Conservation (phyloP, 495 filamentous ascomycete genomes). For the Podospora appendiculata region DNA sequence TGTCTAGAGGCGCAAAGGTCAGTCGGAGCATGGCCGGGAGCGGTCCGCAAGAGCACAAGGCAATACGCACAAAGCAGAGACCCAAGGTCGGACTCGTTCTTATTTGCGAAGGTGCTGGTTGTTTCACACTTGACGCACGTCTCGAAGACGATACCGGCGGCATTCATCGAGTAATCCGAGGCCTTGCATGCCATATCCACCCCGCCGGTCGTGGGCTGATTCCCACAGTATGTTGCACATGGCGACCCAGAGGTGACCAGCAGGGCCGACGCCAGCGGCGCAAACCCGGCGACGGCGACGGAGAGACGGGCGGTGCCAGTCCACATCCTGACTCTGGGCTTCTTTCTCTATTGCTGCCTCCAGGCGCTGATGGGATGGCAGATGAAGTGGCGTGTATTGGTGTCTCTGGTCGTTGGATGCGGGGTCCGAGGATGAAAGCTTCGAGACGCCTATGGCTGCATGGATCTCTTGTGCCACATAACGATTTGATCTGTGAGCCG, state of each 20-base stretch:
- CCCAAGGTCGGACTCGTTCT: constrained; percentile 27
- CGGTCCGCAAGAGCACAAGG: neutral
- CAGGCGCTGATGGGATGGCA: no score
- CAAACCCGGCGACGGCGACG: constrained; percentile 12
- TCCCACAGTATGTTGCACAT: constrained; percentile 37
- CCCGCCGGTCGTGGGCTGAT: constrained; percentile 27
- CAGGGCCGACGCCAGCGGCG: constrained; percentile 23
- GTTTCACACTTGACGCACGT: constrained; percentile 35
- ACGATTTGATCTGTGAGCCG: neutral
- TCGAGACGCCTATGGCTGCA: constrained; percentile 15
- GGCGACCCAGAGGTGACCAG: constrained; percentile 31
- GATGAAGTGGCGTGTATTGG: no score
- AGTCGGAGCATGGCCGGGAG: no score
- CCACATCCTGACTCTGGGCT: constrained; percentile 13
- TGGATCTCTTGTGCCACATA: constrained; percentile 17
- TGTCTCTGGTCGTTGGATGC: neutral
- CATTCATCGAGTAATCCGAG: constrained; percentile 13
- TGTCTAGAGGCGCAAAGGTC: constrained; percentile 22
- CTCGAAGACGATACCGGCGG: constrained; percentile 29
- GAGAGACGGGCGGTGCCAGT: constrained; percentile 5
- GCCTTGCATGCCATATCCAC: constrained; percentile 34
- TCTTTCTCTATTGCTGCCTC: neutral
- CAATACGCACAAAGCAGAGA: constrained; percentile 30
- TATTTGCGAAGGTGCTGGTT: constrained; percentile 26
- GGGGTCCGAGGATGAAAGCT: constrained; percentile 14